Conservation (phyloP, 2,329 filamentous ascomycete species). For the Scolecobasidium constrictum region DNA sequence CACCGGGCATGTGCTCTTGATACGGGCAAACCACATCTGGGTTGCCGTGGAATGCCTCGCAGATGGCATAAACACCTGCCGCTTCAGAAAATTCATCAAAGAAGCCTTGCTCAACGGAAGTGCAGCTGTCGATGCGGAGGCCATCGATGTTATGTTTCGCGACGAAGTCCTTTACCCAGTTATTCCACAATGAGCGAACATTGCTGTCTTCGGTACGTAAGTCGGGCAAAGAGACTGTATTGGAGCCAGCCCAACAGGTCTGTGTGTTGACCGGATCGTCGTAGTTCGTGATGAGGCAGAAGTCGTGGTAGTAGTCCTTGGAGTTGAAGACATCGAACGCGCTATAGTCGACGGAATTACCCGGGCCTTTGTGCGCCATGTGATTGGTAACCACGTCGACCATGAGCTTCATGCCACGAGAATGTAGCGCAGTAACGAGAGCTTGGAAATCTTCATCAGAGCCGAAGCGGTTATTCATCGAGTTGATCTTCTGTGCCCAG, state of each 20-base stretch:
- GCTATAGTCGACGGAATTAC: constrained; percentile 44
- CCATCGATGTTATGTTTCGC: constrained; percentile 33
- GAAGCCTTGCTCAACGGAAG: constrained; percentile 27
- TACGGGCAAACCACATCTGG: constrained; percentile 22
- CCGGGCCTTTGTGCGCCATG: constrained; percentile 42
- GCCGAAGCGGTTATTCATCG: constrained; percentile 49
- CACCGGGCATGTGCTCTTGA: constrained; percentile 23
- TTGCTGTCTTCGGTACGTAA: constrained; percentile 30
- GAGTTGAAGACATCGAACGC: constrained; percentile 44
- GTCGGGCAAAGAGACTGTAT: constrained; percentile 32
- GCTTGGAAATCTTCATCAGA: constrained; percentile 47
- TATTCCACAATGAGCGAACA: constrained; percentile 25
- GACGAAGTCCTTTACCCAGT: constrained; percentile 31
- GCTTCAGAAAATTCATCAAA: constrained; percentile 22
- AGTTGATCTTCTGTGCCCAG: constrained; percentile 41
- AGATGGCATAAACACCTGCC: constrained; percentile 25
- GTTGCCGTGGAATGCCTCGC: constrained; percentile 25
- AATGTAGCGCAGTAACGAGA: constrained; percentile 44
- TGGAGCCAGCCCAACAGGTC: constrained; percentile 41
- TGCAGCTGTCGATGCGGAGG: constrained; percentile 26
- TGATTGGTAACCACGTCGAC: constrained; percentile 50
- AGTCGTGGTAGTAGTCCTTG: constrained; percentile 47
- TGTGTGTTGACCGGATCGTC: constrained; percentile 35
- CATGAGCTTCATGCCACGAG: constrained; percentile 49
- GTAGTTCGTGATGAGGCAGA: constrained; percentile 47